Conservation (phyloP, 192 early-diverging fungal genomes). For the Phlyctochytrium bullatum region DNA sequence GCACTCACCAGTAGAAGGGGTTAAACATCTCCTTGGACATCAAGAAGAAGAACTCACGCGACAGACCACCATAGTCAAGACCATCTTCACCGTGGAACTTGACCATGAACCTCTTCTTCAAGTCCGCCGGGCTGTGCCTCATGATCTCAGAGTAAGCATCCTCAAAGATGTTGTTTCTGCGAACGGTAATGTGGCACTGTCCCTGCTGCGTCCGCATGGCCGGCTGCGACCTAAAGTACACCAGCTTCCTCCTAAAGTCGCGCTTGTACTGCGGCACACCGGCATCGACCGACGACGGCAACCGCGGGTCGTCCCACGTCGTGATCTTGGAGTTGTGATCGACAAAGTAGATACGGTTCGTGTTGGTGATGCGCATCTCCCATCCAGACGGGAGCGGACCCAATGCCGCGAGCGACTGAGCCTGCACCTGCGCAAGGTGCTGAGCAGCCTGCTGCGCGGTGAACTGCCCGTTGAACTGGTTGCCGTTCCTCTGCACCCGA, state of each 20-base stretch:
- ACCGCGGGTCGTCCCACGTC: constrained; percentile 88
- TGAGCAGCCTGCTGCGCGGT: constrained; percentile 48
- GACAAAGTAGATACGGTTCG: constrained; percentile 95
- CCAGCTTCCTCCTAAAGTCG: constrained; percentile 95
- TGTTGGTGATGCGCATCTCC: constrained; percentile 97
- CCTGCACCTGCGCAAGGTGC: constrained; percentile 54
- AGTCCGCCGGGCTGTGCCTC: constrained; percentile 82
- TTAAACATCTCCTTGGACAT: constrained; percentile 99
- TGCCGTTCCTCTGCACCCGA: constrained; percentile 50
- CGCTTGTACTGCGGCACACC: constrained; percentile 98
- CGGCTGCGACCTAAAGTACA: constrained; percentile 94
- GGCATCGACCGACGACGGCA: constrained; percentile 56
- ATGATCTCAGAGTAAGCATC: constrained; percentile 95
- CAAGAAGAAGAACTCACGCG: constrained; percentile 97
- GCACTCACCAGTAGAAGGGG: constrained; percentile 60
- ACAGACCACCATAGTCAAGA: constrained; percentile 96
- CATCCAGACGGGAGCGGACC: constrained; percentile 95
- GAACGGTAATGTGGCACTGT: constrained; percentile 91
- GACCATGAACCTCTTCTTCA: constrained; percentile 97
- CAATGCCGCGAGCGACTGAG: constrained; percentile 70
- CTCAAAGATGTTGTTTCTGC: constrained; percentile 88
- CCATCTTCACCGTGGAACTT: constrained; percentile 99
- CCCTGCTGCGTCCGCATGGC: constrained; percentile 80
- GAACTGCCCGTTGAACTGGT: constrained; percentile 51
- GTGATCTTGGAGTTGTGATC: constrained; percentile 98